These are phyloP conservation scores for Hermanozyma aechmeae DNA, from an alignment of 805 yeast genomes.

Conservation along the genomic window DNA sequence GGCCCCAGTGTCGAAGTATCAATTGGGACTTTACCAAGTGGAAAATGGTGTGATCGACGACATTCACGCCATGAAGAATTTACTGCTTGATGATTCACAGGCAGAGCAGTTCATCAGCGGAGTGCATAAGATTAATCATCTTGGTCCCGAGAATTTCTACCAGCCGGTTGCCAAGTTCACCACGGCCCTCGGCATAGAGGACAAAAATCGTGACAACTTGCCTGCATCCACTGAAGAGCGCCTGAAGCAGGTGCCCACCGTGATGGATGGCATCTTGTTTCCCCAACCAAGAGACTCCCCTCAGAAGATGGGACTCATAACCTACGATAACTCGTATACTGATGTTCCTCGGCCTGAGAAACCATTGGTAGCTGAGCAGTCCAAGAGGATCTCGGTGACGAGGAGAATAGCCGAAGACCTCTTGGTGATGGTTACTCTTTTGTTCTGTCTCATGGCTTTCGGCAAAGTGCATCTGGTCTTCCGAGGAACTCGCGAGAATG, in stretches of 20 bases:
- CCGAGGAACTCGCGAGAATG: neutral
- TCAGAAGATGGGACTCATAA: neutral
- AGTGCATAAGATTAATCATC: slow-evolving; percentile 22
- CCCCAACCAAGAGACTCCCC: slow-evolving; percentile 7
- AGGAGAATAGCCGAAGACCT: slow-evolving; percentile 40
- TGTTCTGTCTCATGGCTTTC: slow-evolving; percentile 24
- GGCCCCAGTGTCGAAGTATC: slow-evolving; percentile 69
- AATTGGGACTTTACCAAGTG: slow-evolving; percentile 21
- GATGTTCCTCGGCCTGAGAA: neutral
- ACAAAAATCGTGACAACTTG: slow-evolving; percentile 1
- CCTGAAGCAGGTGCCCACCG: slow-evolving; percentile 14
- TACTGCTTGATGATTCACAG: slow-evolving; percentile 2
- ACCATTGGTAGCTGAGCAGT: slow-evolving; percentile 1
- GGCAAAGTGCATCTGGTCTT: slow-evolving; percentile 13
- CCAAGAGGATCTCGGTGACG: slow-evolving; percentile 9
- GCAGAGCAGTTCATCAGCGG: slow-evolving; percentile 25
- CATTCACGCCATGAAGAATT: slow-evolving; percentile 8
- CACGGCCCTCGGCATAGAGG: too few species aligned
- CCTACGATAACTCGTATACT: neutral
- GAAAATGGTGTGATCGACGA: slow-evolving; percentile 10
- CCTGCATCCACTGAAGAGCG: neutral
- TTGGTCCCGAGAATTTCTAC: slow-evolving; percentile 21
- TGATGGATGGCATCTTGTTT: slow-evolving; percentile 29
- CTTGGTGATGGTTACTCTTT: slow-evolving; percentile 31
- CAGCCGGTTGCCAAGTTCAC: slow-evolving; percentile 26